Evolutionary conservation across 108 stramenopile genomes (phyloP).

Genomic region (Cyclotella cryptica): DNA sequence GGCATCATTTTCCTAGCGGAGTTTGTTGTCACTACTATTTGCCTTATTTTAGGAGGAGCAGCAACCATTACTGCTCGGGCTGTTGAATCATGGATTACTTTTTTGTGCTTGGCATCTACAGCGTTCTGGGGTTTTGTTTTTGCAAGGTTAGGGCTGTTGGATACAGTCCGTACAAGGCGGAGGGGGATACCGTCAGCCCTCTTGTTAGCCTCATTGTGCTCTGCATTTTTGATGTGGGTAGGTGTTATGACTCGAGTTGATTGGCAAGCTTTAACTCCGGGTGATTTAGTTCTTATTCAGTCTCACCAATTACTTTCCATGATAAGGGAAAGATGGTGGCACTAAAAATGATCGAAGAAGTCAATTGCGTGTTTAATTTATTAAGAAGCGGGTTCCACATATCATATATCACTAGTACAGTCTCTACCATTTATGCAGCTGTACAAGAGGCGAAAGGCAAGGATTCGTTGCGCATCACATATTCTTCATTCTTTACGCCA

Average conservation of each 20-base stretch:
- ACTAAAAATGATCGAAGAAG: background rate
- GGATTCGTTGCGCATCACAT: background rate
- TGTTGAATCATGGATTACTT: constrained; percentile 71
- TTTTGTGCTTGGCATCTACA: constrained; percentile 64
- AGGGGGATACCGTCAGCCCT: constrained; percentile 58
- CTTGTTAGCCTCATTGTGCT: constrained; percentile 55
- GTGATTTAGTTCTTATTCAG: constrained; percentile 10
- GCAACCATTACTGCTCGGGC: constrained; percentile 66
- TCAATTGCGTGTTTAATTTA: background rate
- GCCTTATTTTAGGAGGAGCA: constrained; percentile 72
- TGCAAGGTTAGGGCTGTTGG: constrained; percentile 64
- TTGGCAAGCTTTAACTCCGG: constrained; percentile 25
- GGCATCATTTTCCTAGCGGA: constrained; percentile 71
- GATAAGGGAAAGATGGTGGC: constrained; percentile 2
- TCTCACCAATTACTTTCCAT: background rate
- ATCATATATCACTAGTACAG: no score
- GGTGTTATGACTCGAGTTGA: constrained; percentile 25
- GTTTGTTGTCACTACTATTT: constrained; percentile 70
- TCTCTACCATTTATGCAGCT: no score
- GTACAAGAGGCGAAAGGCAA: background rate
- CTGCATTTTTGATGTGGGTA: constrained; percentile 25
- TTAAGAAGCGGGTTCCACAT: background rate
- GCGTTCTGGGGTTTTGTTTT: constrained; percentile 74
- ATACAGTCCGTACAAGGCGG: constrained; percentile 58
- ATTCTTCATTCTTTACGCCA: constrained; percentile 20